A percentile compares a stretch with the other conserved stretches of the same genome.
These are phyloP conservation scores for Eremothecium sinecaudum DNA, from an alignment of 1,139 yeast species.

Conservation along the genomic window DNA sequence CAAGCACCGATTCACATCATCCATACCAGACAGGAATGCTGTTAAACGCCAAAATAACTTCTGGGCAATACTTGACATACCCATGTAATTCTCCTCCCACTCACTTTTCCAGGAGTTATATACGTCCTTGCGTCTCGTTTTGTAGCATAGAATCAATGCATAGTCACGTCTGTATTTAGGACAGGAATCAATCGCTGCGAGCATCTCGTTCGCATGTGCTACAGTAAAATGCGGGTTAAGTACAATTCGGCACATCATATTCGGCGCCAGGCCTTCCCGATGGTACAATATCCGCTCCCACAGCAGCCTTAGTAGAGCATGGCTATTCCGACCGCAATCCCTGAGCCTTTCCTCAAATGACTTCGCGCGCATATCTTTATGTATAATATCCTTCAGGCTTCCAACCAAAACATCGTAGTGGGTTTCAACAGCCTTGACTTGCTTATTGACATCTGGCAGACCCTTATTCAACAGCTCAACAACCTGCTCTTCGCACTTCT, in stretches of 20 bases:
- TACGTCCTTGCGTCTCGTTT: conserved; percentile 8
- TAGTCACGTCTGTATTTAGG: conserved; percentile 13
- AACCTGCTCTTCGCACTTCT: conserved; percentile 21
- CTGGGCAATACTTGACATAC: conserved; percentile 18
- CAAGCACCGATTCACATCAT: conserved; percentile 3
- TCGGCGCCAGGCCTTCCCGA: conserved; percentile 7
- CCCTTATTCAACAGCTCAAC: conserved; percentile 23
- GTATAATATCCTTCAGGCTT: conserved; percentile 21
- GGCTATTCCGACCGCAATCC: conserved; percentile 7
- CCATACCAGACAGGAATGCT: conserved; percentile 7
- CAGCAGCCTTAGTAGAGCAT: conserved; percentile 17
- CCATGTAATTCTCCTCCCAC: conserved; percentile 18
- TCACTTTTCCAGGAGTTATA: conserved; percentile 15
- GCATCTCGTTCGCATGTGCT: conserved; percentile 8
- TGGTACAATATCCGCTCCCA: conserved; percentile 17
- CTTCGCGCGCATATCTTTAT: conserved; percentile 12
- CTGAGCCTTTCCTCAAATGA: conserved; percentile 7
- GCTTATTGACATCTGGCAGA: conserved; percentile 21
- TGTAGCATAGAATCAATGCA: conserved; percentile 21
- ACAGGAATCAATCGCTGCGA: conserved; percentile 7
- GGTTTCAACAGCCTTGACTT: conserved; percentile 18
- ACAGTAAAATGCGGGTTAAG: conserved; percentile 3
- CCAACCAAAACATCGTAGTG: conserved; percentile 26
- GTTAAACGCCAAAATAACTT: conserved; percentile 26
- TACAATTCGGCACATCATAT: conserved; percentile 5